Percentiles rank a stretch among this genome's conserved stretches.
These are phyloP conservation scores for Ophiocordyceps camponoti-floridani DNA, from an alignment of 2,329 filamentous ascomycete species.

Conservation along the genomic window DNA sequence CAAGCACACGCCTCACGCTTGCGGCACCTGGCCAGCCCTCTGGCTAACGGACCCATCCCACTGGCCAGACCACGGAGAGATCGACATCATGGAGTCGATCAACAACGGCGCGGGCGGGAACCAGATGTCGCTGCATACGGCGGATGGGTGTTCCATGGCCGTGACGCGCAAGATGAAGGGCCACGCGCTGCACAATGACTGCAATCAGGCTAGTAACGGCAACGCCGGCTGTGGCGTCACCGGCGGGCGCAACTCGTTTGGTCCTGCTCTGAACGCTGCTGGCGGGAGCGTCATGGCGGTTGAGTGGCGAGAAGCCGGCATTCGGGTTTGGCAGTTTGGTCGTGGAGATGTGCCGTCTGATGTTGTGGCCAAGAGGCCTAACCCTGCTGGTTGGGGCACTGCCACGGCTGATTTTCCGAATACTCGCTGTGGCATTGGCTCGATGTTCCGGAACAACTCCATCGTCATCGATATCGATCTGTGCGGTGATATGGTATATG, in stretches of 20 bases:
- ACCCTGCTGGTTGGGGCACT: constrained; percentile 43
- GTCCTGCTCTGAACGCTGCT: constrained; percentile 29
- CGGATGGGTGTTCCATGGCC: constrained; percentile 28
- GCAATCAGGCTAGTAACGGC: constrained; percentile 28
- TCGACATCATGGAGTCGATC: constrained; percentile 42
- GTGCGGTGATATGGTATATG: constrained; percentile 37
- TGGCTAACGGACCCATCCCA: constrained; percentile 44
- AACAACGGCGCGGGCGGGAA: constrained; percentile 37
- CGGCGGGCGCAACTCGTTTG: constrained; percentile 25
- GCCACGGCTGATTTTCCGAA: constrained; percentile 47
- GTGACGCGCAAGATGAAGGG: constrained; percentile 37
- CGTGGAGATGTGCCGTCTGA: constrained; percentile 29
- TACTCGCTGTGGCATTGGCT: constrained; percentile 39
- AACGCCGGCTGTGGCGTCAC: constrained; percentile 42
- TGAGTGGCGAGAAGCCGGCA: constrained; percentile 41
- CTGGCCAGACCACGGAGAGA: constrained; percentile 48
- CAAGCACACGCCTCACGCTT: constrained; percentile 43
- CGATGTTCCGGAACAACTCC: constrained; percentile 45
- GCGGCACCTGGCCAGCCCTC: constrained; percentile 46
- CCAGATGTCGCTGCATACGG: constrained; percentile 42
- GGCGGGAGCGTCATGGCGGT: constrained; percentile 43
- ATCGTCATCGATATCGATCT: constrained; percentile 50
- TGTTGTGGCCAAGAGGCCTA: constrained; percentile 30
- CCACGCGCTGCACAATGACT: constrained; percentile 21
- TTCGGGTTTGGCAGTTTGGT: constrained; percentile 44